phyloP scores from a whole-genome alignment of 768 basidiomycete species.

The Lactarius pseudohatsudake region DNA sequence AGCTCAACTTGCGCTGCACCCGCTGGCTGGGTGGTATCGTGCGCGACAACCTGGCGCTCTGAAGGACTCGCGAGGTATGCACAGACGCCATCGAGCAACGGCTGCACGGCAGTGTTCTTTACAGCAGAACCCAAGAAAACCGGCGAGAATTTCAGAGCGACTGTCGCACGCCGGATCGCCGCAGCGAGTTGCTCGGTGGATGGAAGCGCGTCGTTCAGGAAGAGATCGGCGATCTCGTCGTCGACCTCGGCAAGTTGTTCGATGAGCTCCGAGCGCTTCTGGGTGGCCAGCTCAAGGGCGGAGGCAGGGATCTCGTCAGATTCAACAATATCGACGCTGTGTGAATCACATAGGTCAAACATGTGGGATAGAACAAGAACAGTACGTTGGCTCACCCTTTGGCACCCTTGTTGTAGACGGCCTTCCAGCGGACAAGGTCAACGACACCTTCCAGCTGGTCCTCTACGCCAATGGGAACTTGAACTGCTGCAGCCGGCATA shows the following conservation, averaged over 20 bases:
- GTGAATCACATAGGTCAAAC: background rate
- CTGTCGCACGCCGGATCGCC: constrained; percentile 88
- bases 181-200: constrained; percentile 68
- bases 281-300: constrained; percentile 69
- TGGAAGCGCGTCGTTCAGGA: constrained; percentile 82
- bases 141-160: constrained; percentile 87
- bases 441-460: constrained; percentile 87
- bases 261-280: constrained; percentile 88
- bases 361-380: background rate
- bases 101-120: constrained; percentile 95
- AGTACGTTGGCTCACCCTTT: constrained; percentile 71
- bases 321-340: constrained; percentile 73
- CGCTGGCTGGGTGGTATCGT: constrained; percentile 71
- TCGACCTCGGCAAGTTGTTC: constrained; percentile 97
- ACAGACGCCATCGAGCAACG: constrained; percentile 91
- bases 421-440: constrained; percentile 92
- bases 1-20: constrained; percentile 71
- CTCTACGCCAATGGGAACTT: constrained; percentile 92
- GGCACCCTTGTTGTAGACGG: constrained; percentile 89
- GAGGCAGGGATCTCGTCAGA: constrained; percentile 85
- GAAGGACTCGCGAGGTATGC: constrained; percentile 90
- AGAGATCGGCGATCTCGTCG: constrained; percentile 88
- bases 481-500: constrained; percentile 91
- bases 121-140: constrained; percentile 97
- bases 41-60: constrained; percentile 74